A percentile compares a stretch with the other conserved stretches of the same genome.
Conservation (phyloP, 2,329 filamentous ascomycete genomes). For the Cladosporium cucumerinum region DNA sequence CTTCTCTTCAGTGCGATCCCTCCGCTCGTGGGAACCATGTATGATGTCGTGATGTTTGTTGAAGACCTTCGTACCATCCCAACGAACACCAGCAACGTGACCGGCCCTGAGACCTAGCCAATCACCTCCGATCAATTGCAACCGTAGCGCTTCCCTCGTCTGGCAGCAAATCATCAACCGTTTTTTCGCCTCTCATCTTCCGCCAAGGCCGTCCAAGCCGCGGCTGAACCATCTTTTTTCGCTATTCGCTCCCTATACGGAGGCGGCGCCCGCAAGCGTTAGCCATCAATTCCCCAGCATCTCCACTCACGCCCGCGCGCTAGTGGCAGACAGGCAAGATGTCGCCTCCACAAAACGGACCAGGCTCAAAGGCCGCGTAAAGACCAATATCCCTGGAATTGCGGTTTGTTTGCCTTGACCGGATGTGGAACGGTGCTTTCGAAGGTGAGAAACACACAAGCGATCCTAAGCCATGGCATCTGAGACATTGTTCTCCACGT, state of each 20-base stretch:
- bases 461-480: neutral
- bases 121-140: neutral
- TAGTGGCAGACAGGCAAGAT: neutral
- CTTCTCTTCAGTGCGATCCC: neutral
- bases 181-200: neutral
- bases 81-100: neutral
- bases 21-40: neutral
- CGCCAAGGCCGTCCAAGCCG: neutral
- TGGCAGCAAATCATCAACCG: neutral
- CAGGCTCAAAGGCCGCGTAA: neutral
- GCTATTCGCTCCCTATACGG: neutral
- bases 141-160: neutral
- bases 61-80: neutral
- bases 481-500: neutral
- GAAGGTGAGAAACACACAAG: neutral
- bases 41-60: conserved; percentile 1
- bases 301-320: neutral
- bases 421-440: neutral
- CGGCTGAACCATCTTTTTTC: neutral
- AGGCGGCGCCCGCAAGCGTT: neutral
- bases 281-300: neutral
- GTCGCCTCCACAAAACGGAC: neutral
- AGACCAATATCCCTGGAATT: neutral
- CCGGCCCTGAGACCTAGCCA: neutral
- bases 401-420: neutral